Conservation (phyloP, 257 asterid species). For the Penstemon barbatus region DNA sequence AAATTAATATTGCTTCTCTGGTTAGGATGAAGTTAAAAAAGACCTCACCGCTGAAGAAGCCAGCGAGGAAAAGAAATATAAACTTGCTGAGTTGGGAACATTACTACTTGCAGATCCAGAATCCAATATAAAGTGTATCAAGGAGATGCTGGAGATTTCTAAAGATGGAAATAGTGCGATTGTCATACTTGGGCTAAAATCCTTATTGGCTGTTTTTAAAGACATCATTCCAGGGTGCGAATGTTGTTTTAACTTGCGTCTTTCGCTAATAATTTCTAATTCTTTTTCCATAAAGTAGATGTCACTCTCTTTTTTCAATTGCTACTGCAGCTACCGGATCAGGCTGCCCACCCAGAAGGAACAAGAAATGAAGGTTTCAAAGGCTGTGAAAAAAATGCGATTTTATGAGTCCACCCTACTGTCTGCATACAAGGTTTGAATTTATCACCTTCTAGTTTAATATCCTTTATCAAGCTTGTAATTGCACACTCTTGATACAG, state of each 20-base stretch:
- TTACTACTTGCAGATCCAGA: slow-evolving; percentile 86
- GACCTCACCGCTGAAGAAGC: slow-evolving; percentile 81
- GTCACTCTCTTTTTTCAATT: slow-evolving; percentile 26
- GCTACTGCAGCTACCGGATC: slow-evolving; percentile 75
- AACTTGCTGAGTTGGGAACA: slow-evolving; percentile 93
- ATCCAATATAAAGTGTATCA: slow-evolving; percentile 68
- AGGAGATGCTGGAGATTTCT: slow-evolving; percentile 84
- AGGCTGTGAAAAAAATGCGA: slow-evolving; percentile 74
- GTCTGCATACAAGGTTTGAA: slow-evolving; percentile 77
- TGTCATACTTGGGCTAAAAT: slow-evolving; percentile 69
- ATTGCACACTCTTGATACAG: slow-evolving; percentile 12
- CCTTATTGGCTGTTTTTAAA: slow-evolving; percentile 92
- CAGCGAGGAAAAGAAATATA: slow-evolving; percentile 65
- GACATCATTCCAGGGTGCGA: slow-evolving; percentile 95
- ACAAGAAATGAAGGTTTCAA: slow-evolving; percentile 90
- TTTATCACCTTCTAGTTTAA: not conserved
- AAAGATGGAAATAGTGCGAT: slow-evolving; percentile 62
- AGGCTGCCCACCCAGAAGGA: slow-evolving; percentile 96
- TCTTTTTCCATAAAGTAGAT: slow-evolving; percentile 11
- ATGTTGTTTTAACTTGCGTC: slow-evolving; percentile 21
- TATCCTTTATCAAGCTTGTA: slow-evolving; percentile 16
- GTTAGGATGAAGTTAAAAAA: slow-evolving; percentile 78
- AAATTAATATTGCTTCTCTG: slow-evolving; percentile 1
- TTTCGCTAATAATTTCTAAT: slow-evolving; percentile 16
- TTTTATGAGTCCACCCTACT: slow-evolving; percentile 78